Evolutionary conservation across 176 grass and related monocot species (phyloP), one percentile per base, ranked within the genome.

Genomic region (Pontederia paniculata): DNA sequence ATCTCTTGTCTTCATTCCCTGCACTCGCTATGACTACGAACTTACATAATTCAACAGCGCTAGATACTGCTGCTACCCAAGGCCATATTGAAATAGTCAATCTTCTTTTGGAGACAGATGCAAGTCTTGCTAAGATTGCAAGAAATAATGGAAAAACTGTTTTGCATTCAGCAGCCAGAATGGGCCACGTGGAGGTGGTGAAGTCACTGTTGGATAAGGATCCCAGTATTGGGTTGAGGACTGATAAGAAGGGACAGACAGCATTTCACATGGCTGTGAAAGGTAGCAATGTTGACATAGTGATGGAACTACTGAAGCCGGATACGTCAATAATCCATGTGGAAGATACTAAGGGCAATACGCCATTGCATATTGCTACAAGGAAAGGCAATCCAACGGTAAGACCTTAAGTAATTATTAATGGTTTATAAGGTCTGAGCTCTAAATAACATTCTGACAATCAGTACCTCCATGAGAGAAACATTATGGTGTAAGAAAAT

Each of bases 21-120:
- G 62, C 21, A 31, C 46, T 65, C 9, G 62, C 62, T 25, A 65
- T 65, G 62, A 65, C 46, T 14, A 65, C 62, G 31, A 50, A 65
- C 46, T 65, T 45, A 28, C 28, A 2, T 4, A 65, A 65, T 42
- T 50, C 62, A 21, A 65, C 62, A 28, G 45, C 62, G 10, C 25
- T 65, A 21, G 17, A 65, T 25, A 65, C 62, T 21, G 42, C 43
- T 47, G 19, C 59, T 18, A 44, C 44, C 21, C 19, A 23, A 62
- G 18, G 55, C 23, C 55, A 57, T 57, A 8, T 57, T 57, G 55
- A 57, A 28, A 23, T 57, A 9, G 55, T 57, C 55, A 57, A 57
- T 57, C 55, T 57, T 28, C 55, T 57, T 21, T 23, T 57, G 28
- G 55, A 57, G 28, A 57, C 55, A 16, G 55, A 57, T 37, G 55